These are phyloP conservation scores for Ramalina intermedia DNA, from an alignment of 495 filamentous ascomycete species.

Conservation along the genomic window DNA sequence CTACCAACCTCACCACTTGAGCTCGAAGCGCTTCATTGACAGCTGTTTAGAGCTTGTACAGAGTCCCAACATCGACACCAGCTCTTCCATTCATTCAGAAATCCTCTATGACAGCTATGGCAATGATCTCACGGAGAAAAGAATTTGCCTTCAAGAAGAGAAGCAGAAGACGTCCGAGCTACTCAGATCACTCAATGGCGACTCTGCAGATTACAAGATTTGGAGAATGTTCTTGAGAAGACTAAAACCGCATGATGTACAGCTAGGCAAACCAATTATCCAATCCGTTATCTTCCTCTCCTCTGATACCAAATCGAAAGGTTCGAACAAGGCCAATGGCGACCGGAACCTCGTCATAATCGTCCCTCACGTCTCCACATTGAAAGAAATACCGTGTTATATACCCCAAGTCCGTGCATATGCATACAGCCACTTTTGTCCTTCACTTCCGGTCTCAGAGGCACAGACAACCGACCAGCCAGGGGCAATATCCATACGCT, in stretches of 20 bases:
- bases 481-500: conserved; percentile 52
- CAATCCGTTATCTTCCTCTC: conserved; percentile 61
- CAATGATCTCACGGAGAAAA: conserved; percentile 1
- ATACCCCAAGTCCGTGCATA: conserved; percentile 61
- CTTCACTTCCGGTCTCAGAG: conserved; percentile 10
- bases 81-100: conserved; percentile 72
- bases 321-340: not conserved
- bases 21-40: conserved; percentile 10
- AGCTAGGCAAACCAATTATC: conserved; percentile 54
- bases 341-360: conserved; percentile 53
- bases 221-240: conserved; percentile 52
- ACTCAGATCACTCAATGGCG: conserved; percentile 18
- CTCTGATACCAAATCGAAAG: not conserved
- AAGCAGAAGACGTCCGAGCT: not conserved
- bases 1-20: conserved; percentile 13
- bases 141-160: not conserved
- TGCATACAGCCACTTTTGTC: conserved; percentile 57
- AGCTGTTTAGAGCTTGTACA: conserved; percentile 13
- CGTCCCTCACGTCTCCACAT: conserved; percentile 50
- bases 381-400: conserved; percentile 65
- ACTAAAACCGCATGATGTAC: conserved; percentile 67
- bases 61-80: conserved; percentile 56
- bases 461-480: conserved; percentile 11
- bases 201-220: conserved; percentile 36
- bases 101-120: conserved; percentile 46